Conservation (phyloP, 148 eudicot genomes). For the Persicaria tinctoria region DNA sequence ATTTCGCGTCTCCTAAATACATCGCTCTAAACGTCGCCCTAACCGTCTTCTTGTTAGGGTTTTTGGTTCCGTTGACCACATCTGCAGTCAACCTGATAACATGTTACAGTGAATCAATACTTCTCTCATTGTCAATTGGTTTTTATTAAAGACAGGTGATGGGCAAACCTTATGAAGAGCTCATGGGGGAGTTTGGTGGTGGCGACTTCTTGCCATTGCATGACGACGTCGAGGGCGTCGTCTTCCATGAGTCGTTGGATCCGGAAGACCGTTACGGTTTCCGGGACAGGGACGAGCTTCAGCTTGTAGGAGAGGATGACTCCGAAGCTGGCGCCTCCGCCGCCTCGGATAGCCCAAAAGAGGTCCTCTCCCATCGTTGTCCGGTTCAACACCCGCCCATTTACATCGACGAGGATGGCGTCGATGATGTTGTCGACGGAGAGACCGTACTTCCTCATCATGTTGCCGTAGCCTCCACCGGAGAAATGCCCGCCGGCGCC, state of each 20-base stretch:
- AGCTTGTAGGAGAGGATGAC: conserved; percentile 28
- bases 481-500: conserved; percentile 35
- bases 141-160: no score
- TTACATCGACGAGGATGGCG: conserved; percentile 27
- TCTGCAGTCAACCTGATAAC: background rate
- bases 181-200: conserved; percentile 1
- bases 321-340: conserved; percentile 33
- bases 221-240: conserved; percentile 8
- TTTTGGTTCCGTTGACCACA: conserved; percentile 9
- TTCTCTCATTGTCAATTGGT: no score
- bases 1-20: conserved; percentile 3
- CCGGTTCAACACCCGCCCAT: conserved; percentile 19
- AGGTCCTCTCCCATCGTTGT: conserved; percentile 35
- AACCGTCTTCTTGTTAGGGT: background rate
- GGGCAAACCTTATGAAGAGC: conserved; percentile 5
- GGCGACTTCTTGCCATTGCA: conserved; percentile 18
- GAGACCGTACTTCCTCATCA: conserved; percentile 34
- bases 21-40: conserved; percentile 10
- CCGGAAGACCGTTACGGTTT: conserved; percentile 13
- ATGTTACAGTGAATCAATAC: no score
- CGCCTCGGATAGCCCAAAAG: conserved; percentile 43
- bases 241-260: conserved; percentile 13
- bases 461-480: conserved; percentile 36
- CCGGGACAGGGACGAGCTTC: conserved; percentile 26
- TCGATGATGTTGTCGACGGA: conserved; percentile 30